Evolutionary conservation across 768 basidiomycete genomes (phyloP).

Genomic region (Agrocybe chaxingu): DNA sequence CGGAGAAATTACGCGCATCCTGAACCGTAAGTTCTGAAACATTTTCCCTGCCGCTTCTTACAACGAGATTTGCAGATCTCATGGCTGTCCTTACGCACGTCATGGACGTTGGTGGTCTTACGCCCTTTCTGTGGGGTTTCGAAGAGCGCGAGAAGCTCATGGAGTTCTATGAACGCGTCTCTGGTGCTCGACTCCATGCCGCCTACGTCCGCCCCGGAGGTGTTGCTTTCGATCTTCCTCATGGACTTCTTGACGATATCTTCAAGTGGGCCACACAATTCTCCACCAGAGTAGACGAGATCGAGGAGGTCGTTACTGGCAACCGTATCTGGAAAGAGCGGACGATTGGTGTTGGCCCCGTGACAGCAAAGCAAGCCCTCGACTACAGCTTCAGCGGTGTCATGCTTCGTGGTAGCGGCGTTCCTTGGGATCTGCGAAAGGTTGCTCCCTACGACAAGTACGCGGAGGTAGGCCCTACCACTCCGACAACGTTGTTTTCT

Average conservation of each 20-base stretch:
- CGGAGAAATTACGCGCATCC: conserved; percentile 92
- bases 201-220: conserved; percentile 99
- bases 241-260: conserved; percentile 98
- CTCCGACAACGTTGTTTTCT: background rate
- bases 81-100: conserved; percentile 97
- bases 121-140: conserved; percentile 99
- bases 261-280: conserved; percentile 98
- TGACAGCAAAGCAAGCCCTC: conserved; percentile 89
- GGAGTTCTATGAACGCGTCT: conserved; percentile 99
- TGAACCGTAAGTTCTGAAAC: conserved; percentile 68
- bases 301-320: conserved; percentile 96
- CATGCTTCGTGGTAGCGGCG: conserved; percentile 92
- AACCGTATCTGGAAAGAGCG: conserved; percentile 99
- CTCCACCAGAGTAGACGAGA: conserved; percentile 85
- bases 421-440: conserved; percentile 94
- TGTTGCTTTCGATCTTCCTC: conserved; percentile 96
- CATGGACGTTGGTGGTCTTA: conserved; percentile 97
- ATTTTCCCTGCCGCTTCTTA: background rate
- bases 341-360: conserved; percentile 85
- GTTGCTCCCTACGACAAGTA: conserved; percentile 95
- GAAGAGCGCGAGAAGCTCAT: conserved; percentile 99
- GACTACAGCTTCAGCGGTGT: conserved; percentile 95
- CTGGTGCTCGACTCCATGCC: conserved; percentile 93
- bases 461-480: conserved; percentile 58
- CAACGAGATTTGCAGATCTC: conserved; percentile 50